These are phyloP conservation scores for Oxytropis ochrocephala DNA, from an alignment of 306 rosid genomes.

Conservation along the genomic window DNA sequence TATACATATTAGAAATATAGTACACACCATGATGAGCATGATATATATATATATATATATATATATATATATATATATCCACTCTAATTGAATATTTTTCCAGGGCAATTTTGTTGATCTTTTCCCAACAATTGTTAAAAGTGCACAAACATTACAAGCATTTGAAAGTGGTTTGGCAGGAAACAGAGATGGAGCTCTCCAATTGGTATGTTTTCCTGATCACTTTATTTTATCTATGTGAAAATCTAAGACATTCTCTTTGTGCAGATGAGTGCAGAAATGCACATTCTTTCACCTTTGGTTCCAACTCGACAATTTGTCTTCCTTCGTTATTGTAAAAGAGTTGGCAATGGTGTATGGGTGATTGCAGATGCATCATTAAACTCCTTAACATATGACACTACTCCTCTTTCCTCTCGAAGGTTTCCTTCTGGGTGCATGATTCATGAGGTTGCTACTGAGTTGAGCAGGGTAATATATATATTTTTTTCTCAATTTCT, in stretches of 20 bases:
- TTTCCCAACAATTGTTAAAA: conserved; percentile 55
- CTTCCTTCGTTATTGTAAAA: conserved; percentile 58
- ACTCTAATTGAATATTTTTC: background rate
- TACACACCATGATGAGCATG: no score
- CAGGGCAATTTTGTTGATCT: conserved; percentile 56
- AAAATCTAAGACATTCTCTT: background rate
- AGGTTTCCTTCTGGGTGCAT: conserved; percentile 76
- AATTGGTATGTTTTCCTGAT: conserved; percentile 33
- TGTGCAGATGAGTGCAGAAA: conserved; percentile 63
- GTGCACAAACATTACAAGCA: conserved; percentile 43
- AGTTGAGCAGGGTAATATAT: conserved; percentile 48
- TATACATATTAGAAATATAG: no score
- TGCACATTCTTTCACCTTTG: conserved; percentile 66
- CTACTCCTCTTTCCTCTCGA: conserved; percentile 25
- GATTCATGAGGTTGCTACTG: conserved; percentile 43
- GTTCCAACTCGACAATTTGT: conserved; percentile 42
- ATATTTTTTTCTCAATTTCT: no score
- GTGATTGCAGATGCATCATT: conserved; percentile 53
- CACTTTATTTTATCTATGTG: background rate
- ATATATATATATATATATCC: no score
- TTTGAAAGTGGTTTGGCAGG: conserved; percentile 38
- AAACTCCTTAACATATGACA: conserved; percentile 16
- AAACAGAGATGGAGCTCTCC: conserved; percentile 40
- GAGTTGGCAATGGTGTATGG: conserved; percentile 45
- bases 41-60: no score